A percentile compares a stretch with the other conserved stretches of the same genome.
phyloP scores from a whole-genome alignment of 169 alveolate species.

The Plasmodium billcollinsi region DNA sequence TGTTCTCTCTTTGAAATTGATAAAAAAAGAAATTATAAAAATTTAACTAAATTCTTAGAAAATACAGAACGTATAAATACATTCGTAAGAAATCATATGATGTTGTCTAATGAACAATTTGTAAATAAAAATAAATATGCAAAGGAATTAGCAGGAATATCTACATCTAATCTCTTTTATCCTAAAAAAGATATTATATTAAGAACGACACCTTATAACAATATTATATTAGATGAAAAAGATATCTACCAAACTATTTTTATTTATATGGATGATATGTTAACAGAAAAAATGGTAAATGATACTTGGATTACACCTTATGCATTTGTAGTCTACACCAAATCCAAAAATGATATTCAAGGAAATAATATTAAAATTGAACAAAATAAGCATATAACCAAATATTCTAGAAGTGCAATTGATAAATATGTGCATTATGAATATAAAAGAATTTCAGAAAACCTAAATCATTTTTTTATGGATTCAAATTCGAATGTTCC shows the following conservation, averaged over 20 bases:
- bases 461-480: neutral
- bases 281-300: constrained; percentile 38
- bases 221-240: constrained; percentile 49
- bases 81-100: constrained; percentile 21
- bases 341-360: neutral
- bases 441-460: constrained; percentile 12
- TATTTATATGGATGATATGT: constrained; percentile 31
- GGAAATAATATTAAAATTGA: neutral
- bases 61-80: neutral
- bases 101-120: constrained; percentile 19
- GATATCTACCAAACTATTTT: constrained; percentile 21
- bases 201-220: constrained; percentile 28
- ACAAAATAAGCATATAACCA: constrained; percentile 33
- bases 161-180: constrained; percentile 34
- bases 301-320: constrained; percentile 43
- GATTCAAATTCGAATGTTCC: constrained; percentile 7
- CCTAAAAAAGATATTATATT: constrained; percentile 51
- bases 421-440: constrained; percentile 50
- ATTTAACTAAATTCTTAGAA: constrained; percentile 1
- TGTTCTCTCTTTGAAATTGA: constrained; percentile 28
- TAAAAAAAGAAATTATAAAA: neutral
- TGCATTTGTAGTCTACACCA: constrained; percentile 9
- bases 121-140: constrained; percentile 36
- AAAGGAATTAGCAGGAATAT: constrained; percentile 26
- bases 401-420: constrained; percentile 18